Conservation (phyloP, 352 stramenopile species). For the Phytophthora podocarpi region DNA sequence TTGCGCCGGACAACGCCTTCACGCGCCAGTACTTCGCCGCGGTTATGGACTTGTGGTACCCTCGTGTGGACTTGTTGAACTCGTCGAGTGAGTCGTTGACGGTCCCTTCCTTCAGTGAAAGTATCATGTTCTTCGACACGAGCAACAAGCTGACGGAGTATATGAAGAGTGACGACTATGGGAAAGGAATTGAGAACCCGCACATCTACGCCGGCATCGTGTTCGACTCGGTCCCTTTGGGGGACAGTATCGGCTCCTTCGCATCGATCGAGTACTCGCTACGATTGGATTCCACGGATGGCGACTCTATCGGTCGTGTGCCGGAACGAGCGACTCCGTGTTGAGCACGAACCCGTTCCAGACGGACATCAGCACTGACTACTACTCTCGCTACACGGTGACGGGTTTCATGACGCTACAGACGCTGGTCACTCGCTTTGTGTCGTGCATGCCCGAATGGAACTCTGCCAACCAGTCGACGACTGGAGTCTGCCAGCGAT, state of each 20-base stretch:
- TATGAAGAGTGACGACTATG: slow-evolving; percentile 48
- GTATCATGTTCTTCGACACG: slow-evolving; percentile 62
- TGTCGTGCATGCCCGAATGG: slow-evolving; percentile 34
- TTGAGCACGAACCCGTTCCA: slow-evolving; percentile 15
- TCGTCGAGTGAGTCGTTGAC: slow-evolving; percentile 23
- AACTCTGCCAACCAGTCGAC: slow-evolving; percentile 18
- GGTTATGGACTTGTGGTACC: slow-evolving; percentile 67
- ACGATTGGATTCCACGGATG: slow-evolving; percentile 52
- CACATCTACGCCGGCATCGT: slow-evolving; percentile 70
- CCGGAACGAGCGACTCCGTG: slow-evolving; percentile 15
- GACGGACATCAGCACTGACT: slow-evolving; percentile 19
- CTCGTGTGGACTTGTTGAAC: slow-evolving; percentile 34
- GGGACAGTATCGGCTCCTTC: slow-evolving; percentile 37
- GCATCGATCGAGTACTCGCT: slow-evolving; percentile 55
- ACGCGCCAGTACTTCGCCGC: slow-evolving; percentile 70
- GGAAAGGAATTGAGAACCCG: slow-evolving; percentile 46
- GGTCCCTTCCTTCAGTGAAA: slow-evolving; percentile 63
- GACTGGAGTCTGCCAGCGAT: slow-evolving; percentile 20
- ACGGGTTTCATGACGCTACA: slow-evolving; percentile 38
- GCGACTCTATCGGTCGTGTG: slow-evolving; percentile 32
- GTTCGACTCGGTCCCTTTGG: slow-evolving; percentile 50
- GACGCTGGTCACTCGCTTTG: slow-evolving; percentile 26
- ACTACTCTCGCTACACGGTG: slow-evolving; percentile 25
- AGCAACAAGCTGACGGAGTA: slow-evolving; percentile 53
- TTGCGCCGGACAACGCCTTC: slow-evolving; percentile 63